Percentiles rank a stretch among this genome's conserved stretches.
These are phyloP conservation scores for Lentinula guzmanii DNA, from an alignment of 768 basidiomycete species.

Conservation along the genomic window DNA sequence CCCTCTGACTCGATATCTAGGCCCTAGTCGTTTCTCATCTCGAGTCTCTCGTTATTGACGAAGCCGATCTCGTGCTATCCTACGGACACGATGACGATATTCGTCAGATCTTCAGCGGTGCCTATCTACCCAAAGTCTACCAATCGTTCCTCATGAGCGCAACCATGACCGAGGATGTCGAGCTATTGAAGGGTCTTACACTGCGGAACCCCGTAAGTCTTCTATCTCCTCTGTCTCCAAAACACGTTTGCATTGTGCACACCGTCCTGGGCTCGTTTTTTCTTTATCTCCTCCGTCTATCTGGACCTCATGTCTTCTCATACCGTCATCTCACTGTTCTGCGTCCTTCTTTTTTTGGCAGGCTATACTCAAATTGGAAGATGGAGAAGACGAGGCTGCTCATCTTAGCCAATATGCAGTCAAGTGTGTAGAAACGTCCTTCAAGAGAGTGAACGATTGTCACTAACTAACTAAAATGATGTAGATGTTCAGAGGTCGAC, in stretches of 20 bases:
- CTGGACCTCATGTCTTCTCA: neutral
- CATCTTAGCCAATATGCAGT: slow-evolving; percentile 42
- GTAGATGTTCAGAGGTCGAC: slow-evolving; percentile 84
- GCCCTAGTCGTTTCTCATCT: slow-evolving; percentile 59
- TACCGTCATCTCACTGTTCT: neutral
- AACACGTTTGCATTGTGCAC: too few relatives aligned
- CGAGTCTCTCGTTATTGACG: slow-evolving; percentile 91
- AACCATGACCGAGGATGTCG: slow-evolving; percentile 95
- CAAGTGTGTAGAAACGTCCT: slow-evolving; percentile 12
- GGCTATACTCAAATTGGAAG: slow-evolving; percentile 85
- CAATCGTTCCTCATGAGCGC: slow-evolving; percentile 97
- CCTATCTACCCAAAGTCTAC: slow-evolving; percentile 70
- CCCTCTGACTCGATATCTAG: slow-evolving; percentile 24
- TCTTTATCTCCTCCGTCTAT: neutral
- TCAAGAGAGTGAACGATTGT: slow-evolving; percentile 13
- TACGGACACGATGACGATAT: neutral
- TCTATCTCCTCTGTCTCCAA: neutral
- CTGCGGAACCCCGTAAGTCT: slow-evolving; percentile 66
- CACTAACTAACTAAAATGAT: neutral
- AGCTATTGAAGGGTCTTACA: slow-evolving; percentile 81
- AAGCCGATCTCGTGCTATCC: slow-evolving; percentile 50
- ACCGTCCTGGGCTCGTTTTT: neutral
- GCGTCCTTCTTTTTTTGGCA: slow-evolving; percentile 19
- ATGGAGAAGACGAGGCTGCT: slow-evolving; percentile 80
- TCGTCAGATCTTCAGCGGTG: slow-evolving; percentile 44